A percentile compares a stretch with the other conserved stretches of the same genome.
phyloP scores from a whole-genome alignment of 257 asterid species.

The Solanum etuberosum region DNA sequence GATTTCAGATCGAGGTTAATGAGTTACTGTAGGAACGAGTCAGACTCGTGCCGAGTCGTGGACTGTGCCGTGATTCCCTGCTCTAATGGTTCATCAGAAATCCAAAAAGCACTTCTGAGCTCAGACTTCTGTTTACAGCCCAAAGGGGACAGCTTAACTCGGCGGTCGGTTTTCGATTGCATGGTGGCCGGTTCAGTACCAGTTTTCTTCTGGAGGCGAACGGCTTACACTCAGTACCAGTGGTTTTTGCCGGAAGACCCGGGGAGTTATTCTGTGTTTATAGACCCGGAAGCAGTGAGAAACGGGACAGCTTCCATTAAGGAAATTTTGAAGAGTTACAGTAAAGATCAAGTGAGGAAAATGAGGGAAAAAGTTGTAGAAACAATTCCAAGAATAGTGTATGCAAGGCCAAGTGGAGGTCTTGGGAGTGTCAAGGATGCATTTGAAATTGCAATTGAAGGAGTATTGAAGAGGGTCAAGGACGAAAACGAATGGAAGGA shows the following conservation, averaged over 20 bases:
- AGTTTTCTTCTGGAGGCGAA: conserved; percentile 57
- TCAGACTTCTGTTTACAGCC: conserved; percentile 80
- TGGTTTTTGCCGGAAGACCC: conserved; percentile 80
- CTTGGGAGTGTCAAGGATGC: conserved; percentile 52
- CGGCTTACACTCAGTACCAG: conserved; percentile 66
- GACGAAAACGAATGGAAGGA: conserved; percentile 68
- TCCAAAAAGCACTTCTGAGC: conserved; percentile 30
- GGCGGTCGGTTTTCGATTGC: conserved; percentile 66
- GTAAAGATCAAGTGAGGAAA: conserved; percentile 41
- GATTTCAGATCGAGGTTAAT: conserved; percentile 42
- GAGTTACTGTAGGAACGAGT: conserved; percentile 34
- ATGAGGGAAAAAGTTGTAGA: conserved; percentile 74
- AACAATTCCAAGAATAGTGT: conserved; percentile 60
- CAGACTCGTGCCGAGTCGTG: conserved; percentile 31
- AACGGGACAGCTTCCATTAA: conserved; percentile 44
- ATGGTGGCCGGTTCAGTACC: conserved; percentile 79
- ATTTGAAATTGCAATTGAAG: conserved; percentile 81
- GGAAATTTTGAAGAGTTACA: conserved; percentile 36
- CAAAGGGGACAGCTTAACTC: conserved; percentile 55
- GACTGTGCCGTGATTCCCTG: conserved; percentile 52
- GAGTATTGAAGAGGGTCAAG: conserved; percentile 63
- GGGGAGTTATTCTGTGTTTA: conserved; percentile 68
- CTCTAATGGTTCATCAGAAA: conserved; percentile 22
- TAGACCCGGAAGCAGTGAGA: conserved; percentile 47
- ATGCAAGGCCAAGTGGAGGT: conserved; percentile 43